Evolutionary conservation across 306 rosid species (phyloP).

Genomic region (Cicer pinnatifidum): DNA sequence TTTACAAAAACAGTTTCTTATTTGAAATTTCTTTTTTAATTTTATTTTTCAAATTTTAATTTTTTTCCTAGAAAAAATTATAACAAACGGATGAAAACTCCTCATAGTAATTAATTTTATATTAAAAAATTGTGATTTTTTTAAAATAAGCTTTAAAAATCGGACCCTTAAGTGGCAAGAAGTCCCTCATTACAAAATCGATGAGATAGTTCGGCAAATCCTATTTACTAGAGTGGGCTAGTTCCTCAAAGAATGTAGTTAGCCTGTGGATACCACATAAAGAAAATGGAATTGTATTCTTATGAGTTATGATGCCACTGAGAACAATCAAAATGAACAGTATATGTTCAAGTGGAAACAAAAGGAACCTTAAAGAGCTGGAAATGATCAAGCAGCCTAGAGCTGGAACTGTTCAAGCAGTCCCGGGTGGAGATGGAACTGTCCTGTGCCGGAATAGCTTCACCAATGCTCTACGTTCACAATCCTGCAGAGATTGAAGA

Average conservation of each 20-base stretch:
- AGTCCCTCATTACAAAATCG: slow-evolving; percentile 23
- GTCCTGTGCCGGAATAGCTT: slow-evolving; percentile 81
- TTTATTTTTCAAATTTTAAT: too few species aligned
- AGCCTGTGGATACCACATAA: not conserved
- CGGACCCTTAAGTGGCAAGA: not conserved
- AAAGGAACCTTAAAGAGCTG: slow-evolving; percentile 37
- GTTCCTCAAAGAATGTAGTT: slow-evolving; percentile 30
- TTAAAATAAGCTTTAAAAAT: too few species aligned
- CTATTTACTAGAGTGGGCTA: not conserved
- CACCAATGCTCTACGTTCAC: slow-evolving; percentile 85
- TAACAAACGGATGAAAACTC: too few species aligned
- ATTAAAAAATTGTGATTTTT: too few species aligned
- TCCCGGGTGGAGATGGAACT: slow-evolving; percentile 54
- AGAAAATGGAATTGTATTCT: slow-evolving; percentile 30
- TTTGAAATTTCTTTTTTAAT: too few species aligned
- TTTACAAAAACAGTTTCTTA: too few species aligned
- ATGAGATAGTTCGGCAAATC: slow-evolving; percentile 25
- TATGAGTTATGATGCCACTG: slow-evolving; percentile 3
- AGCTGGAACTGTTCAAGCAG: slow-evolving; percentile 52
- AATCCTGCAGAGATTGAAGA: slow-evolving; percentile 64
- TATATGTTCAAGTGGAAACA: slow-evolving; percentile 26
- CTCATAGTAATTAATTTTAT: too few species aligned
- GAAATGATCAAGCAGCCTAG: slow-evolving; percentile 48
- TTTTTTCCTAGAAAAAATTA: too few species aligned
- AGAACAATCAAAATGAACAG: slow-evolving; percentile 9